Percentiles rank a stretch among this genome's conserved stretches.
These are phyloP conservation scores for Theobroma grandiflorum DNA, from an alignment of 441 rosid species.

Conservation along the genomic window DNA sequence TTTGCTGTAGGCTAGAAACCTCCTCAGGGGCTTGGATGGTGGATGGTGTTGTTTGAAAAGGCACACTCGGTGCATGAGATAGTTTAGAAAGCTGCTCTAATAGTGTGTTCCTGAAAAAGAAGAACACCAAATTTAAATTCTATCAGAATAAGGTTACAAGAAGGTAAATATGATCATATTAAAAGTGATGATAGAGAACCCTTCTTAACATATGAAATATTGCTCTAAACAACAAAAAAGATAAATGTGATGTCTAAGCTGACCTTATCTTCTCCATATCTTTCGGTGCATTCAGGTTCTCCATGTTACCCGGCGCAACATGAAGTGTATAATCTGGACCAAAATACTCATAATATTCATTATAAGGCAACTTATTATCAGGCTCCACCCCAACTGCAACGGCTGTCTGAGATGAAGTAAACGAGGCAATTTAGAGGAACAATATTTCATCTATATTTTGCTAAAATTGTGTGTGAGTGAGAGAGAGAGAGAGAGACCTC, in stretches of 20 bases:
- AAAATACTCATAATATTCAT: conserved; percentile 93
- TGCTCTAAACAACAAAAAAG: neutral
- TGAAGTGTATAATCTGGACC: conserved; percentile 97
- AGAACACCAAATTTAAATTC: neutral
- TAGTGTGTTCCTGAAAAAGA: conserved; percentile 63
- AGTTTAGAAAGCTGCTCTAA: conserved; percentile 85
- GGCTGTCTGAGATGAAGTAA: conserved; percentile 73
- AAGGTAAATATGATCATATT: neutral
- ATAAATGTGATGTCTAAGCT: neutral
- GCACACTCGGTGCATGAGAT: conserved; percentile 89
- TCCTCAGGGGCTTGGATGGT: conserved; percentile 76
- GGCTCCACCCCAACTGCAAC: conserved; percentile 98
- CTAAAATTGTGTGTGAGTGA: neutral
- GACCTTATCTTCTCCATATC: conserved; percentile 90
- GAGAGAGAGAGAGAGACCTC: conserved; percentile 59
- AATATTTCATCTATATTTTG: conserved; percentile 21
- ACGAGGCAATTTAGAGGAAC: conserved; percentile 32
- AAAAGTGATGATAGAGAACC: neutral
- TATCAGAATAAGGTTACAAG: neutral
- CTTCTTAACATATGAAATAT: neutral
- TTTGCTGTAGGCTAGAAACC: conserved; percentile 48
- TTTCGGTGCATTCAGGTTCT: conserved; percentile 75
- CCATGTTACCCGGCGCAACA: conserved; percentile 76
- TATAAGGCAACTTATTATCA: conserved; percentile 84
- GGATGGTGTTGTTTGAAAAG: conserved; percentile 80